A percentile compares a stretch with the other conserved stretches of the same genome.
Conservation (phyloP, 441 rosid genomes). For the Euphorbia celastroides region DNA sequence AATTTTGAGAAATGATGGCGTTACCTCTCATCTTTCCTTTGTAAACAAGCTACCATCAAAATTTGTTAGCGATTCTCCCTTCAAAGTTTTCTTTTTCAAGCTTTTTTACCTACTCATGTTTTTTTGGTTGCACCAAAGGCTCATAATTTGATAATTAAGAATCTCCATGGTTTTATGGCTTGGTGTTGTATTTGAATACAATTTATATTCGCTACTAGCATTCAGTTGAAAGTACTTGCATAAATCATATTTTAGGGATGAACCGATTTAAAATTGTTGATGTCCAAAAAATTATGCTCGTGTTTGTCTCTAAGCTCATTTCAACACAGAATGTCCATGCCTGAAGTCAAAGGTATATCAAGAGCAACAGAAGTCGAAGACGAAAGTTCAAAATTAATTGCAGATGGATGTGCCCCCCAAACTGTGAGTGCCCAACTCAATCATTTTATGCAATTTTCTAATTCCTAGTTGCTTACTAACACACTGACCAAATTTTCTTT, state of each 20-base stretch:
- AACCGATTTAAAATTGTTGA: neutral
- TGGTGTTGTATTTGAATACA: neutral
- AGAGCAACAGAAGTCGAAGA: slow-evolving; percentile 32
- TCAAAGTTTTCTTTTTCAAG: neutral
- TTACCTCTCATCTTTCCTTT: neutral
- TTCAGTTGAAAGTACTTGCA: neutral
- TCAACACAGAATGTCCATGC: slow-evolving; percentile 62
- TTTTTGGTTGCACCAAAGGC: neutral
- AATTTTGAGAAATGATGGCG: slow-evolving; percentile 1
- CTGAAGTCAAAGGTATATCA: slow-evolving; percentile 54
- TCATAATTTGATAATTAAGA: neutral
- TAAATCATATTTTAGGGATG: neutral
- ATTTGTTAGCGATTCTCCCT: neutral
- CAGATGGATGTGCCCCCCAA: slow-evolving; percentile 66
- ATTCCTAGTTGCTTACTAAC: slow-evolving; percentile 14
- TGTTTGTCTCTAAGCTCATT: slow-evolving; percentile 6
- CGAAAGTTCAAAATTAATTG: slow-evolving; percentile 44
- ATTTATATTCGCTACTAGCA: neutral
- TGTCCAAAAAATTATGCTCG: neutral
- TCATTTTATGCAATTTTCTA: slow-evolving; percentile 4
- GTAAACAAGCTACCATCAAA: neutral
- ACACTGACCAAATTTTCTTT: neutral
- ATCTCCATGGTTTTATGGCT: neutral
- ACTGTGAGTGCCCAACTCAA: slow-evolving; percentile 38
- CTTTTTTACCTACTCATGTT: no score